Evolutionary conservation across 2,329 filamentous ascomycete species (phyloP).

Genomic region (Phaeosphaeriaceae sp.): DNA sequence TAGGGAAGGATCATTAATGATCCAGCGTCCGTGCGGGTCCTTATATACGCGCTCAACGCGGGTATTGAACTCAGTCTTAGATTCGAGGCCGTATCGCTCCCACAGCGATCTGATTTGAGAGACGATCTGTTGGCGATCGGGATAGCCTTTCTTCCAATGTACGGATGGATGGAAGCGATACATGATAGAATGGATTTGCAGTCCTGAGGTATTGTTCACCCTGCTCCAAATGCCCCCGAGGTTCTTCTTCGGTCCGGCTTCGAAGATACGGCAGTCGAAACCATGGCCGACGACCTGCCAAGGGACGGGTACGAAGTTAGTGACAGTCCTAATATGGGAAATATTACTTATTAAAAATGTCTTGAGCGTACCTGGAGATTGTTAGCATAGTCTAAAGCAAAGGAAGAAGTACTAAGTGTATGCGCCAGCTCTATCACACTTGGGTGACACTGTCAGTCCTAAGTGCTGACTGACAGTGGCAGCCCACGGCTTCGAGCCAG

Average conservation of each 20-base stretch:
- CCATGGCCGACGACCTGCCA: slow-evolving; percentile 87
- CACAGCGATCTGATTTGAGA: slow-evolving; percentile 75
- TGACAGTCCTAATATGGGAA: too few species aligned
- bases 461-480: too few species aligned
- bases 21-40: slow-evolving; percentile 74
- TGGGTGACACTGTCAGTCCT: too few species aligned
- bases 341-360: too few species aligned
- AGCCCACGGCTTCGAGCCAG: too few species aligned
- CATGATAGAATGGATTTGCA: slow-evolving; percentile 88
- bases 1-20: slow-evolving; percentile 75
- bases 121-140: slow-evolving; percentile 77
- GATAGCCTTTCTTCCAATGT: slow-evolving; percentile 78
- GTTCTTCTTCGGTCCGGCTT: slow-evolving; percentile 70
- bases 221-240: slow-evolving; percentile 83
- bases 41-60: slow-evolving; percentile 74
- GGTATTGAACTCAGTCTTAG: slow-evolving; percentile 75
- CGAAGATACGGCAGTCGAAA: slow-evolving; percentile 82
- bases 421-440: too few species aligned
- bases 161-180: slow-evolving; percentile 87
- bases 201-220: slow-evolving; percentile 81
- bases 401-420: too few species aligned
- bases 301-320: too few species aligned
- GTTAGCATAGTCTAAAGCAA: too few species aligned
- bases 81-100: slow-evolving; percentile 76
- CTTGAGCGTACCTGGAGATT: too few species aligned